Percentiles rank a stretch among this genome's conserved stretches.
Evolutionary conservation across 768 basidiomycete species (phyloP).

Genomic region (Naematelia aurantialba): DNA sequence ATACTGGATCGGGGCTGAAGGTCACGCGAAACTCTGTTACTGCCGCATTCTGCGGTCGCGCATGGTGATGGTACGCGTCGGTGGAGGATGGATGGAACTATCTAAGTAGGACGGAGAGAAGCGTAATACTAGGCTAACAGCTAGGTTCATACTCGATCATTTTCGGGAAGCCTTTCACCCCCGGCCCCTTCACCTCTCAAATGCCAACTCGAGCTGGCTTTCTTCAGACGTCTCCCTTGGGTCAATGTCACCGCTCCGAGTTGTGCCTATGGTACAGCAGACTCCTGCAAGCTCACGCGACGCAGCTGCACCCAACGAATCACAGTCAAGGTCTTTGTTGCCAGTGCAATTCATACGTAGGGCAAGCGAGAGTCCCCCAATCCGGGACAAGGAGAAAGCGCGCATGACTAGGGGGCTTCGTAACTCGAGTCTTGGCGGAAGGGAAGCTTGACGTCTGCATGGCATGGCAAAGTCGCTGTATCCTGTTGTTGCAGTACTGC

Average conservation of each 20-base stretch:
- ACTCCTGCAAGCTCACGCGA: conserved; percentile 1
- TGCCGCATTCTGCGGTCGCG: conserved; percentile 85
- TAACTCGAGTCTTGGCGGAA: background rate
- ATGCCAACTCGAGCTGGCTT: background rate
- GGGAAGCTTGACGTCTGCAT: background rate
- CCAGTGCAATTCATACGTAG: conserved; percentile 81
- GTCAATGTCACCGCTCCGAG: conserved; percentile 3
- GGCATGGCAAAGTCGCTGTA: too few species aligned
- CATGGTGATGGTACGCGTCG: conserved; percentile 93
- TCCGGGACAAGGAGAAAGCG: conserved; percentile 38
- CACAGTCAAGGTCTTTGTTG: conserved; percentile 60
- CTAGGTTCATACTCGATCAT: conserved; percentile 40
- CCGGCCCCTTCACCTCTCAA: background rate
- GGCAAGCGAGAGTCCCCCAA: conserved; percentile 52
- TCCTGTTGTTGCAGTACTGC: too few species aligned
- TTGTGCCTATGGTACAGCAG: conserved; percentile 3
- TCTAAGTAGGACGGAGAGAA: conserved; percentile 63
- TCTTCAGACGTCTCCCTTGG: background rate
- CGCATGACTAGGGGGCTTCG: background rate
- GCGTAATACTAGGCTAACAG: conserved; percentile 2
- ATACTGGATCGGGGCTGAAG: conserved; percentile 92
- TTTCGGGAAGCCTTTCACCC: conserved; percentile 26
- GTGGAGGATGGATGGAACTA: conserved; percentile 89
- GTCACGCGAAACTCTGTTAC: conserved; percentile 76
- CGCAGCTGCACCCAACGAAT: background rate